phyloP scores from a whole-genome alignment of 2,329 filamentous ascomycete genomes.

The Pyricularia grisea region DNA sequence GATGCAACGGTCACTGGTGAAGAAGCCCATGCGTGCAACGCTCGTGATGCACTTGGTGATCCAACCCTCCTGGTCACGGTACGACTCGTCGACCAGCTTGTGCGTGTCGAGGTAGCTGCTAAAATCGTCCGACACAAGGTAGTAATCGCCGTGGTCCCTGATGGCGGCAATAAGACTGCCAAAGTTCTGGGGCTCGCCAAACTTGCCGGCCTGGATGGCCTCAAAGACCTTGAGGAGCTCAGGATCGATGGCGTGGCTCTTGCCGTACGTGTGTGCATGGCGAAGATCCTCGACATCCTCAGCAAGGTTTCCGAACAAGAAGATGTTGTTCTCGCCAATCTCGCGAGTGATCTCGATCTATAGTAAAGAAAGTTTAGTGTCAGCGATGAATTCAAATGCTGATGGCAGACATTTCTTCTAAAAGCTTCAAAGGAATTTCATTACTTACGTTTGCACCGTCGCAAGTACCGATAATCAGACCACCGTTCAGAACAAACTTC shows the following conservation, averaged over 20 bases:
- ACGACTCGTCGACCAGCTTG: conserved; percentile 80
- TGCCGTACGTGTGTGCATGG: conserved; percentile 77
- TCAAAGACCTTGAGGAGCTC: conserved; percentile 75
- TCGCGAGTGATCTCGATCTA: conserved; percentile 96
- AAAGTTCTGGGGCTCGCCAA: conserved; percentile 73
- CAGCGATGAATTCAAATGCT: conserved; percentile 3
- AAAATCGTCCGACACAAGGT: conserved; percentile 96
- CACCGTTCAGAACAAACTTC: conserved; percentile 98
- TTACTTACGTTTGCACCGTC: conserved; percentile 84
- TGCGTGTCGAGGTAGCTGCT: conserved; percentile 90
- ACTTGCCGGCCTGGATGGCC: conserved; percentile 68
- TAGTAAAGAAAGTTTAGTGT: conserved; percentile 9
- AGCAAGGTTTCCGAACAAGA: conserved; percentile 91
- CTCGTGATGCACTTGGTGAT: conserved; percentile 80
- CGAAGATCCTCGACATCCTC: conserved; percentile 96
- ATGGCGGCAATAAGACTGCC: conserved; percentile 76
- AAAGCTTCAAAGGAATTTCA: neutral
- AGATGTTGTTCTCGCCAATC: conserved; percentile 94
- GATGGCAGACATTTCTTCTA: neutral
- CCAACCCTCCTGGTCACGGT: conserved; percentile 89
- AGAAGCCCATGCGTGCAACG: conserved; percentile 94
- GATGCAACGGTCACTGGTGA: conserved; percentile 89
- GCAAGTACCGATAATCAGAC: conserved; percentile 94
- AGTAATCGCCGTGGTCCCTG: conserved; percentile 91
- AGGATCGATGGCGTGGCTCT: conserved; percentile 61